These are phyloP conservation scores for Chiua virens DNA, from an alignment of 768 basidiomycete species.

Conservation along the genomic window DNA sequence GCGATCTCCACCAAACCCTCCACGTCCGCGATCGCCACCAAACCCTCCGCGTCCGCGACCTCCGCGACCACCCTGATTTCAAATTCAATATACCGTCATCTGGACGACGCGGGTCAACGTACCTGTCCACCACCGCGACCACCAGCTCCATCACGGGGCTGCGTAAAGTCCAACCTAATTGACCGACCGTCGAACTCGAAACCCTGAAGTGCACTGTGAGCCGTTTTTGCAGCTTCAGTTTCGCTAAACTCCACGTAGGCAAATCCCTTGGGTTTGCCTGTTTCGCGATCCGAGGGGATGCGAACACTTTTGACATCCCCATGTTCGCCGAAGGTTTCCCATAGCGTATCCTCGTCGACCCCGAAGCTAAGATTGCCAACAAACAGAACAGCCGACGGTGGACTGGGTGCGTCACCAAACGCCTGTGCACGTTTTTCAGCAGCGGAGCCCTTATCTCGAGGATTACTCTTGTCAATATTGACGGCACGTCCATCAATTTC, in stretches of 20 bases:
- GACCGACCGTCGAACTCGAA: constrained; percentile 78
- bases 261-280: constrained; percentile 90
- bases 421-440: constrained; percentile 71
- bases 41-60: constrained; percentile 40
- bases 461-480: constrained; percentile 79
- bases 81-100: not conserved
- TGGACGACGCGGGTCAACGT: constrained; percentile 23
- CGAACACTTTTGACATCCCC: constrained; percentile 84
- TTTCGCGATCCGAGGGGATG: constrained; percentile 90
- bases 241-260: constrained; percentile 94
- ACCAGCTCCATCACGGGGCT: constrained; percentile 68
- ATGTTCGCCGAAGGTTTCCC: constrained; percentile 88
- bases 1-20: constrained; percentile 41
- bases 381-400: constrained; percentile 78
- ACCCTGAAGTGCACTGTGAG: constrained; percentile 67
- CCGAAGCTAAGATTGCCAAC: constrained; percentile 88
- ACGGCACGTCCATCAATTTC: constrained; percentile 92
- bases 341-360: constrained; percentile 79
- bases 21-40: constrained; percentile 39
- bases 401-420: constrained; percentile 69
- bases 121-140: constrained; percentile 50
- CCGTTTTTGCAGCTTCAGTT: constrained; percentile 76
- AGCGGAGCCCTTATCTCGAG: constrained; percentile 52
- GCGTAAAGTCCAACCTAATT: constrained; percentile 84
- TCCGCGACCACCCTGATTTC: constrained; percentile 34